A percentile compares a stretch with the other conserved stretches of the same genome.
Conservation (phyloP, 2,329 filamentous ascomycete genomes). For the Neopestalotiopsis sp. region DNA sequence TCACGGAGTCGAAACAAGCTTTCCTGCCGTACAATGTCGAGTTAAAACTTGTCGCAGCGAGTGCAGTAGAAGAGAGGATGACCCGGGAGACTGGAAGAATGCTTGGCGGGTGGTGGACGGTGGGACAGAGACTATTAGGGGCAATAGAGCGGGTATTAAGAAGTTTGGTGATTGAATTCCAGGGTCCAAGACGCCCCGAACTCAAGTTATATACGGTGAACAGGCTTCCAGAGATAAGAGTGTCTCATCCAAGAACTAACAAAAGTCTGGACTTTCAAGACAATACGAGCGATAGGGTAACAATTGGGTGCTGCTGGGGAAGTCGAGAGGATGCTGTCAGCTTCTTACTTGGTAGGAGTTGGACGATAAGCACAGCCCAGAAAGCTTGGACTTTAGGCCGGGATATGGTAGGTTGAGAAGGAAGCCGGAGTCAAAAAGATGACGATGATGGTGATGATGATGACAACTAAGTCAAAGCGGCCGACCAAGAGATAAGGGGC, state of each 20-base stretch:
- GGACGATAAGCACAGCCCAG: constrained; percentile 18
- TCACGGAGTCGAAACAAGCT: background rate
- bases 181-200: background rate
- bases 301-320: background rate
- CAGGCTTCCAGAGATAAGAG: constrained; percentile 1
- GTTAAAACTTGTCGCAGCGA: background rate
- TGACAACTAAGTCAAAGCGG: constrained; percentile 4
- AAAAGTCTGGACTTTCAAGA: constrained; percentile 10
- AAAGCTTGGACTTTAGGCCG: constrained; percentile 10
- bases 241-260: constrained; percentile 11
- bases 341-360: constrained; percentile 3
- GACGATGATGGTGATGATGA: background rate
- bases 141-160: background rate
- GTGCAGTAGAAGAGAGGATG: background rate
- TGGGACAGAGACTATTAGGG: background rate
- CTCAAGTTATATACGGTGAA: background rate
- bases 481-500: constrained; percentile 4
- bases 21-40: background rate
- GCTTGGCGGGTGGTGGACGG: background rate
- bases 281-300: background rate
- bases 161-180: background rate
- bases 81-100: background rate
- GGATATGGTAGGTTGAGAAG: constrained; percentile 1
- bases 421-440: background rate
- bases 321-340: constrained; percentile 15